phyloP scores from a whole-genome alignment of 495 filamentous ascomycete species.

The Penicillium pulvis region DNA sequence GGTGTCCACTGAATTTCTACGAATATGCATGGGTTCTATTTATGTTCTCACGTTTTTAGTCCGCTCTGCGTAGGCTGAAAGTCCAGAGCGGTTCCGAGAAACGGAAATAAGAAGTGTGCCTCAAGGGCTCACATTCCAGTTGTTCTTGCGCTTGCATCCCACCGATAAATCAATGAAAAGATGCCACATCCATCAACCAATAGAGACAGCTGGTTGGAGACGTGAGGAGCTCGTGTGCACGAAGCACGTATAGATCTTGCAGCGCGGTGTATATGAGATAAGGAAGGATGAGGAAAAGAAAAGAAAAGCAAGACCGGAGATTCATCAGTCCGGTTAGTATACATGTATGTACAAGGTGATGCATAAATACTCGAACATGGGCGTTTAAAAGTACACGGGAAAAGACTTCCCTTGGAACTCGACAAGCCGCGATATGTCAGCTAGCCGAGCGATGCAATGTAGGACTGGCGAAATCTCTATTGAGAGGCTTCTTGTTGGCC shows the following conservation, averaged over 20 bases:
- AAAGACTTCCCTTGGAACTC: not conserved
- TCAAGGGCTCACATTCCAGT: constrained; percentile 40
- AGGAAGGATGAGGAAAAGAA: constrained; percentile 4
- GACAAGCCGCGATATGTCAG: constrained; percentile 1
- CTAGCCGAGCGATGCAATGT: not conserved
- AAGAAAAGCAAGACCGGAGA: constrained; percentile 14
- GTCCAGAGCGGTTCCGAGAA: constrained; percentile 51
- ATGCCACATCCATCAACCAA: constrained; percentile 33
- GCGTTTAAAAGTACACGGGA: constrained; percentile 26
- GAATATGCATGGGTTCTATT: not conserved
- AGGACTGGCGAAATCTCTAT: not conserved
- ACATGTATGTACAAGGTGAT: constrained; percentile 34
- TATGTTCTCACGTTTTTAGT: constrained; percentile 56
- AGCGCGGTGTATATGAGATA: constrained; percentile 10
- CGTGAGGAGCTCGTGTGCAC: constrained; percentile 43
- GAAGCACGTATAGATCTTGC: constrained; percentile 41
- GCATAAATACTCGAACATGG: constrained; percentile 11
- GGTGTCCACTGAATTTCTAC: not conserved
- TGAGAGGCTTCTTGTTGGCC: constrained; percentile 19
- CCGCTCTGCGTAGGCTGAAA: constrained; percentile 52
- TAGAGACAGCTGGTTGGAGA: constrained; percentile 32
- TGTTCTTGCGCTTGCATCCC: constrained; percentile 47
- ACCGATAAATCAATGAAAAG: constrained; percentile 10
- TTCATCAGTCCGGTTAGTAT: constrained; percentile 17
- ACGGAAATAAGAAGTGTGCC: constrained; percentile 49